phyloP scores from a whole-genome alignment of 2,329 filamentous ascomycete species.

The Orbilia oligospora region DNA sequence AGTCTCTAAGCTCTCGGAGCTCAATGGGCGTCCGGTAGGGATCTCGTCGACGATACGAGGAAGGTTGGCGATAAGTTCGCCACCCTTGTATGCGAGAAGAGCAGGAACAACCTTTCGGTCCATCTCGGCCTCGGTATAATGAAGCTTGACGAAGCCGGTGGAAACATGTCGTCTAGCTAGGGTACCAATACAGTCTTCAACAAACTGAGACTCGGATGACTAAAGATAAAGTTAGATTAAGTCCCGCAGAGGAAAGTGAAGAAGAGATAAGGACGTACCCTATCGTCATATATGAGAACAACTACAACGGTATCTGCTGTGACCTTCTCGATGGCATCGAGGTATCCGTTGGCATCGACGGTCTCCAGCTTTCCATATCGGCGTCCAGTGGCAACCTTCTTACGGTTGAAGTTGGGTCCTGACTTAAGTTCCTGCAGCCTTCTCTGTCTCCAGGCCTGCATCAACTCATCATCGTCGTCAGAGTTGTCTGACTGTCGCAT shows the following conservation, averaged over 20 bases:
- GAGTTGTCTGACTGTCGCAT: conserved; percentile 66
- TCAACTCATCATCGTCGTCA: conserved; percentile 83
- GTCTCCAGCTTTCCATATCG: conserved; percentile 83
- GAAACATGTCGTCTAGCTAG: conserved; percentile 80
- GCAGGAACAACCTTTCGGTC: conserved; percentile 89
- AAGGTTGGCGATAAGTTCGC: conserved; percentile 90
- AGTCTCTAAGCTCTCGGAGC: conserved; percentile 72
- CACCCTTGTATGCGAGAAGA: conserved; percentile 87
- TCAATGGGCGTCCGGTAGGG: conserved; percentile 73
- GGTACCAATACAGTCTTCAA: conserved; percentile 82
- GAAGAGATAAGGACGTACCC: conserved; percentile 73
- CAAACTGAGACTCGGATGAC: conserved; percentile 83
- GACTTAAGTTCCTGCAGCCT: conserved; percentile 82
- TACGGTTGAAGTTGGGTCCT: conserved; percentile 74
- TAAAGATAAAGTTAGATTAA: conserved; percentile 67
- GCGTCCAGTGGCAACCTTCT: conserved; percentile 81
- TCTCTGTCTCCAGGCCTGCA: conserved; percentile 86
- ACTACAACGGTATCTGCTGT: conserved; percentile 85
- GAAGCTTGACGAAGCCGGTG: conserved; percentile 89
- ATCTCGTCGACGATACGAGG: conserved; percentile 90
- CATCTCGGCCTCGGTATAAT: conserved; percentile 94
- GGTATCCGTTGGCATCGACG: conserved; percentile 90
- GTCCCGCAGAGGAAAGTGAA: conserved; percentile 60
- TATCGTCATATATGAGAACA: conserved; percentile 91
- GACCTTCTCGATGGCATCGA: conserved; percentile 96